A percentile compares a stretch with the other conserved stretches of the same genome.
Evolutionary conservation across 2,329 filamentous ascomycete genomes (phyloP).

Genomic region (Xylariaceae sp.): DNA sequence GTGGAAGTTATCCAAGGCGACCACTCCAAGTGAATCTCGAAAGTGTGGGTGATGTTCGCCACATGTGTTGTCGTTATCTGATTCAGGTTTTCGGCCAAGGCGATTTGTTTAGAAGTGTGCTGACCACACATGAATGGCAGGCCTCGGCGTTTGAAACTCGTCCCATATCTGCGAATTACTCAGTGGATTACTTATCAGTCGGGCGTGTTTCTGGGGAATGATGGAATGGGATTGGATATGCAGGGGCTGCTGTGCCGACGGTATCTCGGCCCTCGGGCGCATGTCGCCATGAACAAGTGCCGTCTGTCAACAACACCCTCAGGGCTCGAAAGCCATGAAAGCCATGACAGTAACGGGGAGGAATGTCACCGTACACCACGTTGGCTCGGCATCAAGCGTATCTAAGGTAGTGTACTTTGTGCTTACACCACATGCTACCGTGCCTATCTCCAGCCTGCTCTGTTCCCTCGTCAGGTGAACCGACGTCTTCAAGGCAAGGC

Average conservation of each 20-base stretch:
- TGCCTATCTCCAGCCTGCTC: no score
- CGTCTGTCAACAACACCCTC: no score
- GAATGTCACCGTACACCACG: neutral
- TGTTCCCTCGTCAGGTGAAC: no score
- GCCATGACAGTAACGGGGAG: neutral
- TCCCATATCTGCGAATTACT: neutral
- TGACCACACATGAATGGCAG: neutral
- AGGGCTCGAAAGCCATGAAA: neutral
- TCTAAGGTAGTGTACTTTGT: neutral
- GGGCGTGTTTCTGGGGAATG: no score
- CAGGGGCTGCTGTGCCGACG: neutral
- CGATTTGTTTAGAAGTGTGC: neutral
- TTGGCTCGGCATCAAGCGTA: neutral
- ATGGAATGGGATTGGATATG: neutral
- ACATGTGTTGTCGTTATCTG: neutral
- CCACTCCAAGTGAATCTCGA: neutral
- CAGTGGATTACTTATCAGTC: neutral
- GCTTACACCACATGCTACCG: no score
- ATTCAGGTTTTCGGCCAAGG: neutral
- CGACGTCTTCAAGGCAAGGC: neutral
- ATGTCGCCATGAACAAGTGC: neutral
- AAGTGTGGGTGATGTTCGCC: no score
- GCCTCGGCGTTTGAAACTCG: neutral
- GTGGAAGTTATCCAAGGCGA: neutral
- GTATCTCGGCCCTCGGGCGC: neutral